Percentiles rank a stretch among this genome's conserved stretches.
Evolutionary conservation across 176 grass and related monocot species (phyloP).

Genomic region (Phoenix roebelenii): DNA sequence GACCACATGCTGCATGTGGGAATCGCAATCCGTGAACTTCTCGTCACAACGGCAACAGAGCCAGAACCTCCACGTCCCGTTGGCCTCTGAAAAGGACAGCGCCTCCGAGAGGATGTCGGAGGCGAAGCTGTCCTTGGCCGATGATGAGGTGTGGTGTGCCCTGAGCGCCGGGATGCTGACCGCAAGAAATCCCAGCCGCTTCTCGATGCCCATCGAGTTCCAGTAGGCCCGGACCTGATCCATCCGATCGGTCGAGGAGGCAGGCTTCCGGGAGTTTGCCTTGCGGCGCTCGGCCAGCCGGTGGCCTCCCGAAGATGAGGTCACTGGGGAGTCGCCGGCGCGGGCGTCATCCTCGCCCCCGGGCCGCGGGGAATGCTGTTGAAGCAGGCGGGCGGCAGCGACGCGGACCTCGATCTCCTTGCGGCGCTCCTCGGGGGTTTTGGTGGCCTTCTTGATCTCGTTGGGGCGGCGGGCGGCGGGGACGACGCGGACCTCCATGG

Average conservation of each 20-base stretch:
- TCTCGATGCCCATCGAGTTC: slow-evolving; percentile 35
- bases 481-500: slow-evolving; percentile 54
- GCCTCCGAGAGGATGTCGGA: slow-evolving; percentile 38
- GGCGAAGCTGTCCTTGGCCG: slow-evolving; percentile 25
- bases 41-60: slow-evolving; percentile 44
- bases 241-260: slow-evolving; percentile 30
- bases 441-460: slow-evolving; percentile 87
- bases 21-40: slow-evolving; percentile 32
- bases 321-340: slow-evolving; percentile 30
- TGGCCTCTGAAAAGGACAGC: slow-evolving; percentile 29
- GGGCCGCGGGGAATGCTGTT: slow-evolving; percentile 34
- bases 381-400: slow-evolving; percentile 47
- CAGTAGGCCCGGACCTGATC: slow-evolving; percentile 70
- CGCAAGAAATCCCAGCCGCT: slow-evolving; percentile 37
- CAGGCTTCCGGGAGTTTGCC: slow-evolving; percentile 34
- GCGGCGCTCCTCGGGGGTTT: slow-evolving; percentile 76
- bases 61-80: slow-evolving; percentile 62
- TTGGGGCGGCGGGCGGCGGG: slow-evolving; percentile 52
- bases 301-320: slow-evolving; percentile 7
- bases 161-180: slow-evolving; percentile 49
- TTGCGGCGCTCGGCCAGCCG: slow-evolving; percentile 47
- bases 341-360: slow-evolving; percentile 42
- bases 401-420: slow-evolving; percentile 92
- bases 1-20: slow-evolving; percentile 28
- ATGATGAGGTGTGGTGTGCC: slow-evolving; percentile 27